These are phyloP conservation scores for Leishmania amazonensis DNA, from an alignment of 208 protist species.

Conservation along the genomic window DNA sequence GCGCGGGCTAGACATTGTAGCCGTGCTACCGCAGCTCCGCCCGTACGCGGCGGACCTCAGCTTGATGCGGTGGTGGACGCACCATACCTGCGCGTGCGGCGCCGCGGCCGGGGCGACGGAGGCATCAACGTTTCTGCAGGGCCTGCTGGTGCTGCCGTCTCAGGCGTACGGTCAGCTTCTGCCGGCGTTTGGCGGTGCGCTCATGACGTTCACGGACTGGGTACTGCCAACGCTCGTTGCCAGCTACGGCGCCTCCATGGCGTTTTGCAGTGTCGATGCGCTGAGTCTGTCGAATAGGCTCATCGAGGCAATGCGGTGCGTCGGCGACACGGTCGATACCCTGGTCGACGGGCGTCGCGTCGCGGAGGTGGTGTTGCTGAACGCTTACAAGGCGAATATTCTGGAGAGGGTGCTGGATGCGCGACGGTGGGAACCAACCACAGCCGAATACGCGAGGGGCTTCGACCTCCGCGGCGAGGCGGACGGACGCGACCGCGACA, in stretches of 20 bases:
- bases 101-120: conserved; percentile 20
- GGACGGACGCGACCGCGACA: not conserved
- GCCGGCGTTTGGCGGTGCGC: conserved; percentile 31
- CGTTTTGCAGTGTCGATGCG: conserved; percentile 18
- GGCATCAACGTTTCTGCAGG: conserved; percentile 13
- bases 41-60: conserved; percentile 68
- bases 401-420: conserved; percentile 53
- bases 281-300: conserved; percentile 34
- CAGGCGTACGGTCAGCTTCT: conserved; percentile 38
- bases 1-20: conserved; percentile 75
- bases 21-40: conserved; percentile 60
- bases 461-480: not conserved
- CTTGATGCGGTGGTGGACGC: conserved; percentile 74
- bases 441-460: conserved; percentile 18
- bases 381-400: conserved; percentile 78
- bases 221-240: conserved; percentile 41
- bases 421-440: conserved; percentile 54
- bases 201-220: conserved; percentile 41
- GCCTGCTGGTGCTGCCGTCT: conserved; percentile 10
- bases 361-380: conserved; percentile 59
- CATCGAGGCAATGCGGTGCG: conserved; percentile 45
- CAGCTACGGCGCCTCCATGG: conserved; percentile 36
- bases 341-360: conserved; percentile 51
- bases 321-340: conserved; percentile 34
- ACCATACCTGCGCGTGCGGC: conserved; percentile 25